Evolutionary conservation across 805 yeast genomes (phyloP).

Genomic region (Candida adriatica): DNA sequence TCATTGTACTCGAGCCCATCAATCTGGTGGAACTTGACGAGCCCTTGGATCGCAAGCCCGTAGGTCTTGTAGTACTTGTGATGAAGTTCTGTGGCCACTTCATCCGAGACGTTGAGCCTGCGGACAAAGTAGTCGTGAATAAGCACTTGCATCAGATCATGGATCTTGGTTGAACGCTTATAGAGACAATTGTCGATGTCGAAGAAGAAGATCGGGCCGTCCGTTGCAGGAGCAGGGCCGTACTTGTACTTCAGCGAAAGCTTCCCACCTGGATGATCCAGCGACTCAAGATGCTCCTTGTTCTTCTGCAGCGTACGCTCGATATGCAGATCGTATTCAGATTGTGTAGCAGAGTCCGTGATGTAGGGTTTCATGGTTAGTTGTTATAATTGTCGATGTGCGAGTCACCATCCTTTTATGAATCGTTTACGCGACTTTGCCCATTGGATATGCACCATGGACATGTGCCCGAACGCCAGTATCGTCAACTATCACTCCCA

Average conservation of each 20-base stretch:
- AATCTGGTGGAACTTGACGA: conserved; percentile 55
- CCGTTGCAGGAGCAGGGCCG: conserved; percentile 21
- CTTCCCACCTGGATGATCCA: conserved; percentile 29
- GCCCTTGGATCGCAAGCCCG: conserved; percentile 91
- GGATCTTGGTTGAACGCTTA: conserved; percentile 65
- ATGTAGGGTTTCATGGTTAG: conserved; percentile 1
- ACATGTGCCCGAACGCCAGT: too few relatives aligned
- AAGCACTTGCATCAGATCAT: conserved; percentile 79
- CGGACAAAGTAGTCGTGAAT: conserved; percentile 77
- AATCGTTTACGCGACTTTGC: too few relatives aligned
- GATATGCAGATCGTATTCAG: conserved; percentile 13
- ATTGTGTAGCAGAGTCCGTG: conserved; percentile 9
- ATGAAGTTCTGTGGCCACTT: conserved; percentile 70
- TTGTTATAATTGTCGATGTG: too few relatives aligned
- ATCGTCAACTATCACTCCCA: too few relatives aligned
- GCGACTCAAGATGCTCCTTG: conserved; percentile 25
- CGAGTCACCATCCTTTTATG: too few relatives aligned
- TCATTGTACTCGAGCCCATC: conserved; percentile 85
- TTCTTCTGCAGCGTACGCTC: conserved; percentile 21
- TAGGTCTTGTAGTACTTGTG: conserved; percentile 73
- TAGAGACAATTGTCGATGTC: conserved; percentile 94
- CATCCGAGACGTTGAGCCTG: conserved; percentile 52
- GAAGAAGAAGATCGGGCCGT: conserved; percentile 56
- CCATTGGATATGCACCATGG: too few relatives aligned
- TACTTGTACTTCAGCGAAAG: conserved; percentile 23